phyloP scores from a whole-genome alignment of 73 alveolate genomes.

The Diophrys sp. region DNA sequence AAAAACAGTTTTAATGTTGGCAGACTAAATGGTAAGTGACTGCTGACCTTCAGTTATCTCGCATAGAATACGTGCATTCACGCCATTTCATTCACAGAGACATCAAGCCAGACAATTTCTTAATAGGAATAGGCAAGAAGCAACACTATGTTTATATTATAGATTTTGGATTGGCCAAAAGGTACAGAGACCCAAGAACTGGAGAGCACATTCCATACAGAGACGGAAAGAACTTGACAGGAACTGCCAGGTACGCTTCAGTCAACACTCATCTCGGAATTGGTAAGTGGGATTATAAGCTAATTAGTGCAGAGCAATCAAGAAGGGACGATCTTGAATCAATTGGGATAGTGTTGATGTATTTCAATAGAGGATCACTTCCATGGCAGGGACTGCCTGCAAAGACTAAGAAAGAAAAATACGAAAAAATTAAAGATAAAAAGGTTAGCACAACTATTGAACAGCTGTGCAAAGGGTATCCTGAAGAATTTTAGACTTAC shows the following conservation, averaged over 20 bases:
- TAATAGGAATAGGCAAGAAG: slow-evolving; percentile 89
- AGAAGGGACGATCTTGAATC: slow-evolving; percentile 95
- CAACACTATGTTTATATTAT: slow-evolving; percentile 80
- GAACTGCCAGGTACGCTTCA: slow-evolving; percentile 96
- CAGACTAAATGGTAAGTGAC: slow-evolving; percentile 77
- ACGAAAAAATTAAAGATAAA: slow-evolving; percentile 69
- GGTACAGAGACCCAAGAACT: slow-evolving; percentile 86
- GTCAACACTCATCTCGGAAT: slow-evolving; percentile 91
- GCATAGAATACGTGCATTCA: slow-evolving; percentile 84
- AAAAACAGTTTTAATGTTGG: slow-evolving; percentile 78
- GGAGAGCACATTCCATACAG: slow-evolving; percentile 91
- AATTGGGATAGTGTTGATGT: slow-evolving; percentile 80
- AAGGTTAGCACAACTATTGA: slow-evolving; percentile 79
- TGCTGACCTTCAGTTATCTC: slow-evolving; percentile 29
- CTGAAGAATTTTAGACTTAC: slow-evolving; percentile 77
- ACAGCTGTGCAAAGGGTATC: slow-evolving; percentile 77
- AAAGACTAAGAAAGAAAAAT: slow-evolving; percentile 64
- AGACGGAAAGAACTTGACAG: slow-evolving; percentile 92
- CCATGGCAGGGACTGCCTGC: slow-evolving; percentile 92
- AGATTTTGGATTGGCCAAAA: slow-evolving; percentile 89
- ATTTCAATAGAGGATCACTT: slow-evolving; percentile 80
- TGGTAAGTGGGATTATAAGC: slow-evolving; percentile 24
- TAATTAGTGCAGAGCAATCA: slow-evolving; percentile 59
- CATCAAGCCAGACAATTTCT: slow-evolving; percentile 91
- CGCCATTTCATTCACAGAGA: slow-evolving; percentile 87